Percentiles rank a stretch among this genome's conserved stretches.
Conservation (phyloP, 345 rosid species). For the Salix arbutifolia region DNA sequence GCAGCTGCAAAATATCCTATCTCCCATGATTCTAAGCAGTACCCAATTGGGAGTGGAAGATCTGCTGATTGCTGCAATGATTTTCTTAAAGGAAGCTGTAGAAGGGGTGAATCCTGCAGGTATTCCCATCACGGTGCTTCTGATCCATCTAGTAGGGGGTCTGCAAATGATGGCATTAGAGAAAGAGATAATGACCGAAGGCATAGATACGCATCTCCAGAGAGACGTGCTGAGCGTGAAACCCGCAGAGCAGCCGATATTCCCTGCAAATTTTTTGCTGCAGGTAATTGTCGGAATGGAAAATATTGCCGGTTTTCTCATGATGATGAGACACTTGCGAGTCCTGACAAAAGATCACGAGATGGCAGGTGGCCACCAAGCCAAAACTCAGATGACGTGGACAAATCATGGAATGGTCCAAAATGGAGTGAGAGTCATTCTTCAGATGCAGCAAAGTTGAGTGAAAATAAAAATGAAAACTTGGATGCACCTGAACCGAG, state of each 20-base stretch:
- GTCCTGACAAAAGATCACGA: slow-evolving; percentile 52
- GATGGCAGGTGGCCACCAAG: slow-evolving; percentile 35
- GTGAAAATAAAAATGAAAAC: slow-evolving; percentile 29
- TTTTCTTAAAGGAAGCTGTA: slow-evolving; percentile 37
- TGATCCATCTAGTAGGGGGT: slow-evolving; percentile 28
- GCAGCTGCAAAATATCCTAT: slow-evolving; percentile 41
- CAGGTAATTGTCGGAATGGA: slow-evolving; percentile 82
- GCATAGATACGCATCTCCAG: slow-evolving; percentile 38
- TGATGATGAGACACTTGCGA: slow-evolving; percentile 36
- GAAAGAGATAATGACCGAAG: slow-evolving; percentile 47
- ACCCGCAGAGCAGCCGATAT: slow-evolving; percentile 40
- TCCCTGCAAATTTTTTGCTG: slow-evolving; percentile 78
- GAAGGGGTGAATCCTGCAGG: slow-evolving; percentile 43
- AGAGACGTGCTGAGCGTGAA: slow-evolving; percentile 41
- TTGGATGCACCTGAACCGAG: slow-evolving; percentile 27
- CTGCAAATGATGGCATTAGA: slow-evolving; percentile 29
- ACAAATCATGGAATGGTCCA: slow-evolving; percentile 35
- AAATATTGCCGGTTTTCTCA: slow-evolving; percentile 78
- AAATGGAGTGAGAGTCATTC: slow-evolving; percentile 32
- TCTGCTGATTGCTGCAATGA: slow-evolving; percentile 24
- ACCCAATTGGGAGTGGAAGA: slow-evolving; percentile 15
- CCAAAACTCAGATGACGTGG: slow-evolving; percentile 33
- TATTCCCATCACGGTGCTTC: slow-evolving; percentile 34
- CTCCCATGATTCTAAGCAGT: slow-evolving; percentile 16
- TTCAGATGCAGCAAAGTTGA: slow-evolving; percentile 31